Evolutionary conservation across 2,329 filamentous ascomycete species (phyloP), one percentile per base, ranked within the genome.

Genomic region (Stemphylium vesicarium): DNA sequence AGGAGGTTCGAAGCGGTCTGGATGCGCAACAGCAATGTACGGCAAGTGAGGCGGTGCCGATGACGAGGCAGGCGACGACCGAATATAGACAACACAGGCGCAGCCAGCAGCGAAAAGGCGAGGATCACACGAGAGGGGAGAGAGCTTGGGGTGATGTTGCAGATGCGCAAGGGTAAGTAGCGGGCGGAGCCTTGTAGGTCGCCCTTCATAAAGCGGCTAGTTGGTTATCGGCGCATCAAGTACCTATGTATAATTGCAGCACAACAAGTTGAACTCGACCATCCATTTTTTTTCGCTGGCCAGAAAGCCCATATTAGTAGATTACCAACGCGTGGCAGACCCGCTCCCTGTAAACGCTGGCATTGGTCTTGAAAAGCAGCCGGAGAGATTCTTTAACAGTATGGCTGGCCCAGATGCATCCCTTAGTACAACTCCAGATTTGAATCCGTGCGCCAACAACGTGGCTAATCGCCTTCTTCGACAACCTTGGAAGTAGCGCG

Each of bases 1-100:
- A 62, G 59, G 66, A 65, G 69, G 69, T 66, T 69, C 68, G 65
- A 65, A 63, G 69, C 65, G 59, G 66, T 44, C 49, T 61, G 60
- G 45, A 55, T 53, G 54, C 59, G 58, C 56, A 20, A 20, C 20
- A 20, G 20, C 20, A 20, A 20, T 20, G 20, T 20, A n/a, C n/a
- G 57, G 54, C 56, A 57, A 47, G 48, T 40, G 54, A 48, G 54
- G 54, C 39, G 36, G 51, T 33, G 53, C 29, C 37, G 46, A 47
- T 38, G 62, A 57, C 54, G 45, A 57, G 56, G 55, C 52, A 55
- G 52, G 48, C 42, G 43, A 53, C 43, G 56, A 52, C 62, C 62
- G 63, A 62, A 59, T 58, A 63, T 54, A 57, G 57, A 63, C 57
- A 55, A 64, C 55, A 65, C 64, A 56, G 52, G 57, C 50, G 56